phyloP scores from a whole-genome alignment of 2,329 filamentous ascomycete species.

The Scytalidium sp. region DNA sequence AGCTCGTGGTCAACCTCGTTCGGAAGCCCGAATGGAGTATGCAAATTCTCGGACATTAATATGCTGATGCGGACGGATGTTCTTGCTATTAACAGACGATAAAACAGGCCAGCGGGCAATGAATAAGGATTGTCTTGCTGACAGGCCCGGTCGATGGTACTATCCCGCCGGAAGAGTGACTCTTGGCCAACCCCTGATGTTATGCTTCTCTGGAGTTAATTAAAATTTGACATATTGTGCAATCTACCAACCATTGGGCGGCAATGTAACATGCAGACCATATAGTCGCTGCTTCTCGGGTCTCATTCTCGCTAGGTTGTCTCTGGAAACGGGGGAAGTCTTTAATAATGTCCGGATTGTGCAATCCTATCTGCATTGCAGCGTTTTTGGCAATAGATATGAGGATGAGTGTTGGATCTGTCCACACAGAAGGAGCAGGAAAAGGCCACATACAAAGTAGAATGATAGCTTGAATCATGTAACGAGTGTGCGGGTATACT shows the following conservation, averaged over 20 bases:
- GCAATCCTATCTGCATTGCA: slow-evolving; percentile 20
- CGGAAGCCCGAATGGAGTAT: not conserved
- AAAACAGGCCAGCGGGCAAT: slow-evolving; percentile 4
- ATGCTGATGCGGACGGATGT: not conserved
- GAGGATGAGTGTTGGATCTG: slow-evolving; percentile 17
- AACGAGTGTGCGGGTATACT: slow-evolving; percentile 2
- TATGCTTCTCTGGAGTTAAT: too few relatives aligned
- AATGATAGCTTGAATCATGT: slow-evolving; percentile 15
- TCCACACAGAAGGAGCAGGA: slow-evolving; percentile 16
- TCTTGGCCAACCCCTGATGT: slow-evolving; percentile 1
- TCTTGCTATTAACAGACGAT: slow-evolving; percentile 7
- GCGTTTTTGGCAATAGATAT: slow-evolving; percentile 16
- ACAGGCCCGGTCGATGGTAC: slow-evolving; percentile 8
- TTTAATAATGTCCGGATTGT: slow-evolving; percentile 13
- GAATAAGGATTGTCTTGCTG: slow-evolving; percentile 4
- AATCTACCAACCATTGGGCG: slow-evolving; percentile 6
- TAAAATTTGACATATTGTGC: too few relatives aligned
- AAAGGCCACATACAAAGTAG: slow-evolving; percentile 21
- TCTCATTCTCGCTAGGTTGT: slow-evolving; percentile 1
- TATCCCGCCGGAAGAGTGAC: slow-evolving; percentile 3
- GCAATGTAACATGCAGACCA: slow-evolving; percentile 12
- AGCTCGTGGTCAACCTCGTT: not conserved
- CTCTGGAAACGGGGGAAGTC: slow-evolving; percentile 14
- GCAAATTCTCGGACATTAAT: slow-evolving; percentile 1
- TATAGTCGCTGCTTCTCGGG: slow-evolving; percentile 2